phyloP scores from a whole-genome alignment of 805 yeast genomes.

The Candida cerambycidarum region DNA sequence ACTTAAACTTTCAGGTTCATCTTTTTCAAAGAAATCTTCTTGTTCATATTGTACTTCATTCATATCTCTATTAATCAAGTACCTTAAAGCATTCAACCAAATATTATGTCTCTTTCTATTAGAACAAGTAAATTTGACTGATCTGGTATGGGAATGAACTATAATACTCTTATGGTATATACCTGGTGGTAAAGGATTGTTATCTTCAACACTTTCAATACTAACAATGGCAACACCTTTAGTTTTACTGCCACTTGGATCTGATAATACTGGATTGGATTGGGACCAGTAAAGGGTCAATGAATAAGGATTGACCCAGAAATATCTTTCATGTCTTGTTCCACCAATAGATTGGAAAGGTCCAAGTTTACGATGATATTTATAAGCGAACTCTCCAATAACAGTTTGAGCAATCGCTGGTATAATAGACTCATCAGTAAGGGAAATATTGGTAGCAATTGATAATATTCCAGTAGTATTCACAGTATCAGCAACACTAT shows the following conservation, averaged over 20 bases:
- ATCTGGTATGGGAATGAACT: conserved; percentile 59
- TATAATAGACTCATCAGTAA: conserved; percentile 69
- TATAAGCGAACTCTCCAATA: conserved; percentile 86
- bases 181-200: conserved; percentile 88
- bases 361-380: conserved; percentile 78
- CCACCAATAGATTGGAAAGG: conserved; percentile 75
- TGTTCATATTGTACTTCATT: conserved; percentile 53
- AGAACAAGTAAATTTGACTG: conserved; percentile 81
- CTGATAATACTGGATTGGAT: conserved; percentile 71
- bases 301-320: conserved; percentile 96
- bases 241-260: conserved; percentile 65
- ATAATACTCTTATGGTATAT: conserved; percentile 81
- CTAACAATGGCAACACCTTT: conserved; percentile 77
- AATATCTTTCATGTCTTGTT: conserved; percentile 83
- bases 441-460: conserved; percentile 61
- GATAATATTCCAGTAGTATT: conserved; percentile 36
- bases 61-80: conserved; percentile 63
- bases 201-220: conserved; percentile 79
- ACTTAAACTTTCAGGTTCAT: conserved; percentile 17
- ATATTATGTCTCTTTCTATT: conserved; percentile 84
- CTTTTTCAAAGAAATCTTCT: conserved; percentile 18
- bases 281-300: conserved; percentile 88
- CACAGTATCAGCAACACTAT: conserved; percentile 32
- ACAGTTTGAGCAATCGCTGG: conserved; percentile 90
- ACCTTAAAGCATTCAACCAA: conserved; percentile 84